Evolutionary conservation across 345 rosid species (phyloP), one percentile per base, ranked within the genome.

Genomic region (Luvunga scandens): DNA sequence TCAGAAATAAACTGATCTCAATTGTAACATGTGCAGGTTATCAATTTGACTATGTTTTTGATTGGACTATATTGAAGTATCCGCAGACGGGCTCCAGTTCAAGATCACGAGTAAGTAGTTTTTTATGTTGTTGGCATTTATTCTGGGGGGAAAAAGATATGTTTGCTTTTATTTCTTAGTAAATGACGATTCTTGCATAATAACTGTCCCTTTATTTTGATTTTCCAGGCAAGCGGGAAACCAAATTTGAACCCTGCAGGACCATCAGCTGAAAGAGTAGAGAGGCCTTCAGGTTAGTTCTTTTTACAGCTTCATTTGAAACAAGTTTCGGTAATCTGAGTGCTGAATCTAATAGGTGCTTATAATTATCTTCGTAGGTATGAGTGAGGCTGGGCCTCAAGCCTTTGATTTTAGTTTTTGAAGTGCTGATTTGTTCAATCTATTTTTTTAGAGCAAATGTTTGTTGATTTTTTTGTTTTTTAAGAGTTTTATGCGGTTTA

Each of bases 31-130:
- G 61, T 85, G 83, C 87, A 96, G 97, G 97, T 73, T 91, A 94
- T 86, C 97, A 92, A 82, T 90, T 94, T 77, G 99, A 95, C 83
- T 89, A 91, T 61, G 97, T 95, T 28, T 96, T 96, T 81, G 97
- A 96, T 87, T 96, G 99, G 98, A 96, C 98, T 38, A 86, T 89
- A 39, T 78, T 88, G 88, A 96, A 91, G 85, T 89, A 92, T 84
- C 99, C 98, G 53, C 98, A 91, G 87, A 85, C 77, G 64, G 88
- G 93, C 80, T 85, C 95, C 80, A 89, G 92, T 82, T 89, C 98
- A 27, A 91, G 98, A 87, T 84, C 88, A 73, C 83, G 88, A 85
- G 99, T 95, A 55, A 85, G 92, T 85, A 33, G 18, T 36, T 71
- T 33, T 38, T 81, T 57, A 10, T 61, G 36, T 21, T 81, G 66